Percentiles rank a stretch among this genome's conserved stretches.
phyloP scores from a whole-genome alignment of 352 stramenopile genomes.

The Phytophthora tubulina region DNA sequence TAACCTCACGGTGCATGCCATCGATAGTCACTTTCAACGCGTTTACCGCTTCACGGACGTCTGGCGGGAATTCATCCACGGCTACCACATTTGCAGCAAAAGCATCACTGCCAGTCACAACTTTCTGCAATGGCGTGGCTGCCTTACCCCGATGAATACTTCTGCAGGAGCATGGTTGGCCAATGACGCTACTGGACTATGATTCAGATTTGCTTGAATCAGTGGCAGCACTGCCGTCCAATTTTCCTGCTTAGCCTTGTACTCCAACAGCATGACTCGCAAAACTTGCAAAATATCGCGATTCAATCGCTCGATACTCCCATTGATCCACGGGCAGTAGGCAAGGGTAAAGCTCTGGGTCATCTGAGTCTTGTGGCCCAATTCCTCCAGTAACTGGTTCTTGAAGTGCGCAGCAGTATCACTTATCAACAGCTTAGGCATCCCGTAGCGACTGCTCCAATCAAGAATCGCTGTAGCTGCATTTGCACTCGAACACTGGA shows the following conservation, averaged over 20 bases:
- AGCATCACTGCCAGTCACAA: not conserved
- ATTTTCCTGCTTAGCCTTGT: slow-evolving; percentile 11
- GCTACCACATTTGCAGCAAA: slow-evolving; percentile 1
- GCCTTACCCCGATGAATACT: slow-evolving; percentile 16
- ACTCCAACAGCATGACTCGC: slow-evolving; percentile 20
- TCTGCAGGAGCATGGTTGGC: slow-evolving; percentile 12
- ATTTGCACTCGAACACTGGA: slow-evolving; percentile 7
- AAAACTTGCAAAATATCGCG: too few species aligned
- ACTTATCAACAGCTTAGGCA: too few species aligned
- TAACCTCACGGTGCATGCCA: slow-evolving; percentile 18
- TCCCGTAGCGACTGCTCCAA: too few species aligned
- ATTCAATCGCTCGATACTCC: too few species aligned
- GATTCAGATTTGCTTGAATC: slow-evolving; percentile 20
- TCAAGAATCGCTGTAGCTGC: slow-evolving; percentile 10
- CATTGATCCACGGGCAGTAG: too few species aligned
- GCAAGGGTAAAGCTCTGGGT: too few species aligned
- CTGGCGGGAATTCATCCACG: not conserved
- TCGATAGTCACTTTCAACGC: slow-evolving; percentile 1
- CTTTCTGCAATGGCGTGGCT: slow-evolving; percentile 19
- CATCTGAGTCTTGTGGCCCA: too few species aligned
- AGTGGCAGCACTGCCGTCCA: slow-evolving; percentile 16
- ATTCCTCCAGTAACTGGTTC: too few species aligned
- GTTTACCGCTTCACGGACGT: not conserved
- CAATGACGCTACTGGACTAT: slow-evolving; percentile 18
- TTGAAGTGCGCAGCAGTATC: too few species aligned